Evolutionary conservation across 1,284 basidiomycete species (phyloP).

Genomic region (Hypsizygus ulmarius): DNA sequence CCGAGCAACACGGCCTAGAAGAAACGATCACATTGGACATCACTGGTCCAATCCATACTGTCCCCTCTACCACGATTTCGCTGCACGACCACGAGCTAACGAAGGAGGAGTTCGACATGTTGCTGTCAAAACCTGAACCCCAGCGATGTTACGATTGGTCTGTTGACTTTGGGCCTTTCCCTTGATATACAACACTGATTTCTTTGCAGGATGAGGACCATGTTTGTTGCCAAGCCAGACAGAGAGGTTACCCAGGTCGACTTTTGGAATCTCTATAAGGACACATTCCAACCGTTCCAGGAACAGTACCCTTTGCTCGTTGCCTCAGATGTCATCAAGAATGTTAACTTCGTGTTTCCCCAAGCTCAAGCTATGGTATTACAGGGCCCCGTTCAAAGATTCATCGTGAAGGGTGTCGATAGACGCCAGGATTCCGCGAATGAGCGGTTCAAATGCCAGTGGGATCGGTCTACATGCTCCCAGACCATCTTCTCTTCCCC

Average conservation of each 20-base stretch:
- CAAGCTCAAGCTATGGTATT: constrained; percentile 82
- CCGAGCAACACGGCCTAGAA: constrained; percentile 58
- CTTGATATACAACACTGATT: constrained; percentile 7
- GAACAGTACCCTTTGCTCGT: constrained; percentile 61
- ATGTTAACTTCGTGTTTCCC: constrained; percentile 75
- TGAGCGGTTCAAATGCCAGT: constrained; percentile 66
- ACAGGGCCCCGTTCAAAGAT: constrained; percentile 63
- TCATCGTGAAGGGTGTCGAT: constrained; percentile 79
- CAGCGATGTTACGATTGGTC: constrained; percentile 79
- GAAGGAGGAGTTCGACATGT: constrained; percentile 58
- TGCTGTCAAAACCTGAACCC: constrained; percentile 63
- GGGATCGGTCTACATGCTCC: constrained; percentile 59
- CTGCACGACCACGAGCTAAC: constrained; percentile 61
- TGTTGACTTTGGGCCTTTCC: constrained; percentile 18
- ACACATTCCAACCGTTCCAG: constrained; percentile 56
- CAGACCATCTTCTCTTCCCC: constrained; percentile 45
- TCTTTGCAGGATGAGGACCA: constrained; percentile 71
- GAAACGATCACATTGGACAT: constrained; percentile 62
- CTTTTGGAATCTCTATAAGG: constrained; percentile 87
- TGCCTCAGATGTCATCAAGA: constrained; percentile 87
- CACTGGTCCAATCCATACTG: constrained; percentile 52
- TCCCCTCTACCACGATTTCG: constrained; percentile 44
- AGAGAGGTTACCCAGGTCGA: constrained; percentile 86
- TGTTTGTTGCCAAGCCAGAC: constrained; percentile 69
- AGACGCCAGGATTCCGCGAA: constrained; percentile 55